Conservation (phyloP, 2,329 filamentous ascomycete species). For the Blastomyces silverae region DNA sequence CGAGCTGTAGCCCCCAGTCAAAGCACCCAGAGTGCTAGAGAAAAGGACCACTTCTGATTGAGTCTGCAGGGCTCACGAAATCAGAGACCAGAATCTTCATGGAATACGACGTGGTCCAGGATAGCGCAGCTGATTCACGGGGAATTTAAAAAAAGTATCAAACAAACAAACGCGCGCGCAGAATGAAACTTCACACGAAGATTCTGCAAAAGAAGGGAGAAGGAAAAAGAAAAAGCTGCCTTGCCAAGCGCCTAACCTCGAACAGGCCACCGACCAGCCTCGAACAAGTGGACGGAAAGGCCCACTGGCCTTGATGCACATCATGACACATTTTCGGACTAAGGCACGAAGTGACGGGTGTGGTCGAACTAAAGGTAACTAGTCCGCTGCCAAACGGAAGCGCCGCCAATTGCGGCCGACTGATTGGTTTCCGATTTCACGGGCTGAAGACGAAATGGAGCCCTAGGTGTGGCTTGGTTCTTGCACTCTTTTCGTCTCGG, state of each 20-base stretch:
- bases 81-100: background rate
- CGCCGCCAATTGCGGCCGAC: background rate
- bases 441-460: conserved; percentile 10
- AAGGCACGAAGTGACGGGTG: background rate
- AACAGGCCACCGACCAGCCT: background rate
- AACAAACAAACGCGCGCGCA: background rate
- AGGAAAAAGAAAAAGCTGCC: background rate
- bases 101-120: background rate
- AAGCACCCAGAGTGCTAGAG: too few relatives aligned
- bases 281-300: background rate
- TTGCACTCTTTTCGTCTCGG: too few relatives aligned
- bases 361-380: background rate
- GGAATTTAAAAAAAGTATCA: background rate
- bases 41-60: background rate
- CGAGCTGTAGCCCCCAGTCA: background rate
- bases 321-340: conserved; percentile 7
- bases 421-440: conserved; percentile 10
- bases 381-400: background rate
- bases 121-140: background rate
- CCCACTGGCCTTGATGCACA: background rate
- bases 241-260: background rate
- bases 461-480: conserved; percentile 7
- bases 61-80: background rate
- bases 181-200: background rate
- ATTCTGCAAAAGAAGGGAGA: background rate